Percentiles rank a stretch among this genome's conserved stretches.
These are phyloP conservation scores for Streptanthus diversifolius DNA, from an alignment of 345 rosid species.

Conservation along the genomic window DNA sequence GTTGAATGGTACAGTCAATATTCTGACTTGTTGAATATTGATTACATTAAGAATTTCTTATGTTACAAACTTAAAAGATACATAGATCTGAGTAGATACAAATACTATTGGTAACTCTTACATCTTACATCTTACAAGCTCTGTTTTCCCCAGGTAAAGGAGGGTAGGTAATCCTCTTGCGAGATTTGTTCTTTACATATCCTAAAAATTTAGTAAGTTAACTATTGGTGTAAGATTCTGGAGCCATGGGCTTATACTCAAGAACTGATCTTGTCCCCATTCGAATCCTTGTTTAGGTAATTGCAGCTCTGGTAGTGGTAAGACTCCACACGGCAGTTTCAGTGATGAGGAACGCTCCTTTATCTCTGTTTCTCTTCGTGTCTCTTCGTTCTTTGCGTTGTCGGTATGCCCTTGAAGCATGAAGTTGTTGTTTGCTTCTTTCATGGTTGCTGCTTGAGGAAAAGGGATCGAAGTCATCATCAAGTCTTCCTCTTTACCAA, in stretches of 20 bases:
- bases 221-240: conserved; percentile 54
- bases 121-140: conserved; percentile 11
- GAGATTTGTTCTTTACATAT: neutral
- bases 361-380: neutral
- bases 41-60: neutral
- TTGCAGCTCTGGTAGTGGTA: conserved; percentile 66
- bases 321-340: conserved; percentile 43
- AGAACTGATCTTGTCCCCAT: conserved; percentile 64
- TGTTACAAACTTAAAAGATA: conserved; percentile 16
- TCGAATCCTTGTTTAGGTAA: conserved; percentile 56
- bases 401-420: conserved; percentile 2
- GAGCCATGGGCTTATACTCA: conserved; percentile 82
- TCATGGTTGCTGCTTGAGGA: conserved; percentile 37
- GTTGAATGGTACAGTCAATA: neutral
- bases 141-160: neutral
- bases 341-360: conserved; percentile 37
- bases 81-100: neutral
- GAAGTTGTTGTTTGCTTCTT: conserved; percentile 30
- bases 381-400: conserved; percentile 2
- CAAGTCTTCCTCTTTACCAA: conserved; percentile 42
- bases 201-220: conserved; percentile 52
- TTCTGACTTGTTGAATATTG: neutral
- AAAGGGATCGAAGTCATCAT: neutral
- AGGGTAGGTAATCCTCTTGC: neutral
- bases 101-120: neutral